Conservation (phyloP, 2,329 filamentous ascomycete species). For the Fusarium zealandicum region DNA sequence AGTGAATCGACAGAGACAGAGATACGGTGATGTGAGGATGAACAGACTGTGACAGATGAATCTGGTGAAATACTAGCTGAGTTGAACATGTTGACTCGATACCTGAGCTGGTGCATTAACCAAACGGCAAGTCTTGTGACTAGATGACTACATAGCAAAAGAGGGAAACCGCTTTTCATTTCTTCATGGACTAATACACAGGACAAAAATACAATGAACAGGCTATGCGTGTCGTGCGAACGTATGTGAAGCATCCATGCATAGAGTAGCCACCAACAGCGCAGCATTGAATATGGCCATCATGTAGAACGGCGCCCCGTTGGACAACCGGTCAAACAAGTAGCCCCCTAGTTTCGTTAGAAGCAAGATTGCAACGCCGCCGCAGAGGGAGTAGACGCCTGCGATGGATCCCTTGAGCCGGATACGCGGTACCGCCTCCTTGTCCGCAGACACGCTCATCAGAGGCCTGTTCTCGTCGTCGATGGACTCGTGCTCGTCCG, state of each 20-base stretch:
- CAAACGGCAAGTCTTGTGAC: not conserved
- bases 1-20: too few species aligned
- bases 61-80: too few species aligned
- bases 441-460: constrained; percentile 44
- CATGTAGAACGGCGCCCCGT: constrained; percentile 89
- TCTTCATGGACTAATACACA: constrained; percentile 21
- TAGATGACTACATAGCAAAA: not conserved
- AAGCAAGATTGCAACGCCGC: constrained; percentile 86
- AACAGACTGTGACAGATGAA: too few species aligned
- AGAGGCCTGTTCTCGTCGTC: constrained; percentile 51
- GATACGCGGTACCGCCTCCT: constrained; percentile 55
- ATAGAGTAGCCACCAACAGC: constrained; percentile 65
- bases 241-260: constrained; percentile 56
- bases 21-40: too few species aligned
- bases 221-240: constrained; percentile 41
- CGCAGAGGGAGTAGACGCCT: constrained; percentile 90
- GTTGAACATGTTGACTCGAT: not conserved
- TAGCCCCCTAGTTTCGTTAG: constrained; percentile 90
- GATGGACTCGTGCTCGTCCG: constrained; percentile 50
- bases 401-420: constrained; percentile 91
- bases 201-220: not conserved
- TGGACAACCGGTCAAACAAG: constrained; percentile 78
- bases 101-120: not conserved
- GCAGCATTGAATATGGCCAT: constrained; percentile 88
- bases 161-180: constrained; percentile 24